Conservation (phyloP, 225 moss, liverwort and hornwort species). For the Marchantia paleacea region DNA sequence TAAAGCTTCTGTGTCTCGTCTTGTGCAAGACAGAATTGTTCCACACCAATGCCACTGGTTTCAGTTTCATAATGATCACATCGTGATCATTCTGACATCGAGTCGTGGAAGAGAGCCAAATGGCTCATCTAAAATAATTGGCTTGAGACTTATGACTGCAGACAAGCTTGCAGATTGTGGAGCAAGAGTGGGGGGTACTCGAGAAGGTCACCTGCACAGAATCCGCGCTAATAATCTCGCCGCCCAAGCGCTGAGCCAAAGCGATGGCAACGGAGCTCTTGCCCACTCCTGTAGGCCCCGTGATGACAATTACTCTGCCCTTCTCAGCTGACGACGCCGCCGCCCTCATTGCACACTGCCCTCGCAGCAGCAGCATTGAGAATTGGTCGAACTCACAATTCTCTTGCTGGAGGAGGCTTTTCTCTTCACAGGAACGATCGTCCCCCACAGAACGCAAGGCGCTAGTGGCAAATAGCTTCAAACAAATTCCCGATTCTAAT, state of each 20-base stretch:
- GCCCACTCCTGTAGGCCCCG: conserved; percentile 83
- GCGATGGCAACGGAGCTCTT: conserved; percentile 81
- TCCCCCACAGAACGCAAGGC: neutral
- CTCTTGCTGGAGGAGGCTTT: neutral
- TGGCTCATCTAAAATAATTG: too few species aligned
- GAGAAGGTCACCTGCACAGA: conserved; percentile 60
- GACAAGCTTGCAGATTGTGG: too few species aligned
- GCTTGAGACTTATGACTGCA: too few species aligned
- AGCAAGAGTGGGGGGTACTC: too few species aligned
- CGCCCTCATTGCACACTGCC: conserved; percentile 23
- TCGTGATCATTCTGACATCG: too few species aligned
- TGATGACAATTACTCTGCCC: conserved; percentile 65
- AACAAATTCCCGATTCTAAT: neutral
- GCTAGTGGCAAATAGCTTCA: neutral
- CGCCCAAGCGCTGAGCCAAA: conserved; percentile 64
- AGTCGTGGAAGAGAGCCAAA: too few species aligned
- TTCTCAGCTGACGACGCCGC: conserved; percentile 32
- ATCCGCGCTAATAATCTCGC: conserved; percentile 95
- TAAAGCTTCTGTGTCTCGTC: too few species aligned
- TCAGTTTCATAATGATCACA: too few species aligned
- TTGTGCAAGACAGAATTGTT: too few species aligned
- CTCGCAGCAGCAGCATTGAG: conserved; percentile 36
- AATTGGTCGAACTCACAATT: neutral
- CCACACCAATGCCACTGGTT: too few species aligned
- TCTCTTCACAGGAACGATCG: neutral